Conservation (phyloP, 2,329 filamentous ascomycete genomes). For the Curvularia sp. region DNA sequence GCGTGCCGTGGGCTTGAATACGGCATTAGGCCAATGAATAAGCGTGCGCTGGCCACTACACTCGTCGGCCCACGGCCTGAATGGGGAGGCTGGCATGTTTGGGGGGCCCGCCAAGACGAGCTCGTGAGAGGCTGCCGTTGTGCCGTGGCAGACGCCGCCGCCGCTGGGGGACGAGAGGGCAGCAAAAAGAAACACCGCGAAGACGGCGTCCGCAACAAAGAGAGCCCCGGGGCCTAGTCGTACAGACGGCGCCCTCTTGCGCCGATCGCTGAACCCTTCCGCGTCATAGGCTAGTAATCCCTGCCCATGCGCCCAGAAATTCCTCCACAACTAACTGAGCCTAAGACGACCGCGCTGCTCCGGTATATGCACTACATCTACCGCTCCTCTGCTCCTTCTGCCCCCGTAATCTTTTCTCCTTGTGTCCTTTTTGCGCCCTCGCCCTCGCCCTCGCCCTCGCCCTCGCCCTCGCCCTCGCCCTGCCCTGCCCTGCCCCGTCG, state of each 20-base stretch:
- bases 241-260: slow-evolving; percentile 7
- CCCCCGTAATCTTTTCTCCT: background rate
- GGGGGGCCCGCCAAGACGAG: slow-evolving; percentile 3
- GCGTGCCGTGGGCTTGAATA: slow-evolving; percentile 26
- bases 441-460: slow-evolving; percentile 4
- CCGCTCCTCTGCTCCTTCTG: slow-evolving; percentile 15
- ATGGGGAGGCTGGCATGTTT: slow-evolving; percentile 13
- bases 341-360: slow-evolving; percentile 23
- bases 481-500: slow-evolving; percentile 23
- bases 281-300: slow-evolving; percentile 22
- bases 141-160: too few relatives aligned
- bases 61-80: slow-evolving; percentile 16
- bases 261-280: slow-evolving; percentile 18
- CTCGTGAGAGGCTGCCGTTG: slow-evolving; percentile 1
- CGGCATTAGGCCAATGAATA: slow-evolving; percentile 26
- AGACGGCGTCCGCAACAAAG: too few relatives aligned
- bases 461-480: background rate
- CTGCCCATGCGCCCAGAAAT: slow-evolving; percentile 22
- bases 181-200: too few relatives aligned
- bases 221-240: background rate
- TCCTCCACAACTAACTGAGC: slow-evolving; percentile 15
- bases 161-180: too few relatives aligned
- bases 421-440: background rate
- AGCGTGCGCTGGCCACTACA: slow-evolving; percentile 19
- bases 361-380: slow-evolving; percentile 21